A percentile compares a stretch with the other conserved stretches of the same genome.
These are phyloP conservation scores for Neopestalotiopsis sp. DNA, from an alignment of 2,329 filamentous ascomycete genomes.

Conservation along the genomic window DNA sequence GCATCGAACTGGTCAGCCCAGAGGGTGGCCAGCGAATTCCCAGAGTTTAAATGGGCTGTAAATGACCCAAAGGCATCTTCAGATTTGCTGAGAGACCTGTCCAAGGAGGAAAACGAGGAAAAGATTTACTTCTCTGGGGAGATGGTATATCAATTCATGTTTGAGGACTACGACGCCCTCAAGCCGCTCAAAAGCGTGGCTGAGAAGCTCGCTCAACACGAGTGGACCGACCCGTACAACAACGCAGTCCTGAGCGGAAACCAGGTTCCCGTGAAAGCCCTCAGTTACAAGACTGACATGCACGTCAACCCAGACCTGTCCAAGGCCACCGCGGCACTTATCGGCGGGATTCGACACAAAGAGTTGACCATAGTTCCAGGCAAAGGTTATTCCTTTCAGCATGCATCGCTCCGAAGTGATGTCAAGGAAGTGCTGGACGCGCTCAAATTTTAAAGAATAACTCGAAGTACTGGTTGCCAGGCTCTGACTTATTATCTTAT, in stretches of 20 bases:
- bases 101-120: too few species aligned
- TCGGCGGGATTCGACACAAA: neutral
- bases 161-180: slow-evolving; percentile 23
- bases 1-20: slow-evolving; percentile 19
- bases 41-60: neutral
- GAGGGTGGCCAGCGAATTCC: neutral
- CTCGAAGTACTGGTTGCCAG: neutral
- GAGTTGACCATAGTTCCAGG: too few species aligned
- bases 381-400: too few species aligned
- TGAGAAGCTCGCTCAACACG: neutral
- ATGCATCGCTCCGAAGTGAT: too few species aligned
- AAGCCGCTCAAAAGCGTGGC: neutral
- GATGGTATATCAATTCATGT: slow-evolving; percentile 30
- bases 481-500: neutral
- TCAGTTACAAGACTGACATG: slow-evolving; percentile 7
- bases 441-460: neutral
- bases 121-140: slow-evolving; percentile 27
- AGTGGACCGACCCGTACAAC: neutral
- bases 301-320: neutral
- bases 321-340: neutral
- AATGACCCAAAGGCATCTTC: too few species aligned
- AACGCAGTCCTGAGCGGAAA: too few species aligned
- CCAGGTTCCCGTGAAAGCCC: neutral
- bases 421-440: too few species aligned
- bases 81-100: too few species aligned